Percentiles rank a stretch among this genome's conserved stretches.
These are phyloP conservation scores for Pseudocercospora cruenta DNA, from an alignment of 2,329 filamentous ascomycete species.

Conservation along the genomic window DNA sequence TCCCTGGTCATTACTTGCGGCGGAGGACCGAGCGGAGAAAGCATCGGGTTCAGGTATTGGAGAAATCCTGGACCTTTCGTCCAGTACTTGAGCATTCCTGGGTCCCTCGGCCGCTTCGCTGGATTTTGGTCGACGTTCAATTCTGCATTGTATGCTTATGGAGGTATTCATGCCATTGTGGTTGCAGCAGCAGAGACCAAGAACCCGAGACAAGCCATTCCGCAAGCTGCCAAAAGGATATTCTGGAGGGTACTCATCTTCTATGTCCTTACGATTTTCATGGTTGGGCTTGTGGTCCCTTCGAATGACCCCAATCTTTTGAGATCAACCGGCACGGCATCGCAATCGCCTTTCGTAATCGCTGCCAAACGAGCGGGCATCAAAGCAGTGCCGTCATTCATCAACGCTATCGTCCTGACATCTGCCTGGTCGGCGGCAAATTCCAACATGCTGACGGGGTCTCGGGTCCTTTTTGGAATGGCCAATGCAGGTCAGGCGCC, in stretches of 20 bases:
- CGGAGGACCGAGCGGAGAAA: conserved; percentile 22
- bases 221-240: conserved; percentile 37
- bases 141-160: conserved; percentile 50
- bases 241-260: conserved; percentile 37
- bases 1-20: conserved; percentile 27
- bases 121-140: conserved; percentile 26
- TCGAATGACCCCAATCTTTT: conserved; percentile 36
- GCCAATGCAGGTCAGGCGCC: conserved; percentile 52
- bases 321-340: conserved; percentile 35
- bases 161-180: conserved; percentile 65
- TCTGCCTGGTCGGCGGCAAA: conserved; percentile 63
- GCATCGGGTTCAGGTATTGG: conserved; percentile 28
- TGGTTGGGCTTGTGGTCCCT: conserved; percentile 37
- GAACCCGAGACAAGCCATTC: conserved; percentile 52
- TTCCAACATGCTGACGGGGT: conserved; percentile 40
- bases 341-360: conserved; percentile 65
- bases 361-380: conserved; percentile 65
- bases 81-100: conserved; percentile 21
- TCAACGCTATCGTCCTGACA: conserved; percentile 68
- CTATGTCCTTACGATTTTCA: conserved; percentile 29
- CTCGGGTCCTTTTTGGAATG: conserved; percentile 26
- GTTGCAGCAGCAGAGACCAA: conserved; percentile 57
- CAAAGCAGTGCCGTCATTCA: conserved; percentile 62
- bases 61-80: conserved; percentile 26
- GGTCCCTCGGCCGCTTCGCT: conserved; percentile 22